These are phyloP conservation scores for Teratosphaeria epicoccoides DNA, from an alignment of 2,329 filamentous ascomycete species.

Conservation along the genomic window DNA sequence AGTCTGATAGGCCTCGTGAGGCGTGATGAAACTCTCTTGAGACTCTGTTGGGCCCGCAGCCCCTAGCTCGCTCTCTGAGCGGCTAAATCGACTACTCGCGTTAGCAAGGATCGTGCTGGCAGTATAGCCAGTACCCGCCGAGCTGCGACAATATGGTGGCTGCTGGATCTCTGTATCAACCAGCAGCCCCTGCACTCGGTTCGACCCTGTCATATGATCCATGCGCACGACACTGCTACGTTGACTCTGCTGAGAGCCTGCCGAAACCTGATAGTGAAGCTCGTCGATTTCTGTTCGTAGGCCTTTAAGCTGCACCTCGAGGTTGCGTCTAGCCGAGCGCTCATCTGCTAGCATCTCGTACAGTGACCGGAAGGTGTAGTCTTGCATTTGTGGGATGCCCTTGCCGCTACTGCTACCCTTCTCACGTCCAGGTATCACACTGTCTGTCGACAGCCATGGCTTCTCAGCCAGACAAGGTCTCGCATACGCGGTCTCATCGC, in stretches of 20 bases:
- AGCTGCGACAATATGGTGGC: background rate
- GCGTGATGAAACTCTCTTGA: background rate
- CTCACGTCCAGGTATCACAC: no score
- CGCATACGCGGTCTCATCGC: background rate
- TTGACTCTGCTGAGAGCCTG: slow-evolving; percentile 12
- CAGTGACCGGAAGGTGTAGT: slow-evolving; percentile 24
- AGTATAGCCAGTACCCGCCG: background rate
- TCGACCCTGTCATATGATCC: slow-evolving; percentile 12
- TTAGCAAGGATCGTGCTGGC: background rate
- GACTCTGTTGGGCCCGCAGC: background rate
- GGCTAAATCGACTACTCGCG: background rate
- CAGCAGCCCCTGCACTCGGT: background rate
- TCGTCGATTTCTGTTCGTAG: slow-evolving; percentile 21
- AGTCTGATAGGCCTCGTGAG: background rate
- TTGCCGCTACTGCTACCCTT: background rate
- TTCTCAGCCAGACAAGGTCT: background rate
- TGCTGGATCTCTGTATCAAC: background rate
- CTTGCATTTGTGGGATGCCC: slow-evolving; percentile 4
- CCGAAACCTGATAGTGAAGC: slow-evolving; percentile 23
- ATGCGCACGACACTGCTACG: slow-evolving; percentile 18
- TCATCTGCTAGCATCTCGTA: slow-evolving; percentile 30
- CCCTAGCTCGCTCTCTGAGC: background rate
- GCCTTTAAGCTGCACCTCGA: slow-evolving; percentile 22
- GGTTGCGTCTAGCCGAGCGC: slow-evolving; percentile 24
- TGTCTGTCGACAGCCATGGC: background rate